Conservation (phyloP, 2,329 filamentous ascomycete genomes). For the Nothomitra cinnamomea region DNA sequence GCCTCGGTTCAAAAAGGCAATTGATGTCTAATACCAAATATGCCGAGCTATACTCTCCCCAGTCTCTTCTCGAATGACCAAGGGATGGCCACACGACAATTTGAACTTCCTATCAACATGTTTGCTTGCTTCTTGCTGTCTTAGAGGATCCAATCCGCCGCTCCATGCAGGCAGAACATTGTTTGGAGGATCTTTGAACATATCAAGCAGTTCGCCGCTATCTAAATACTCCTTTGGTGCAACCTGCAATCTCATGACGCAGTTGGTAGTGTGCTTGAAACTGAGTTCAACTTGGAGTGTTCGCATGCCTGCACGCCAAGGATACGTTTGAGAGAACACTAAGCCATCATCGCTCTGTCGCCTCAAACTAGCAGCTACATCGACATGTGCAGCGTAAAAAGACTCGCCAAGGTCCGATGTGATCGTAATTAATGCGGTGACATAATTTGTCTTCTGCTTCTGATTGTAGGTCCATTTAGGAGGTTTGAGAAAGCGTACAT, state of each 20-base stretch:
- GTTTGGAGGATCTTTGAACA: conserved; percentile 16
- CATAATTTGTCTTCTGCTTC: conserved; percentile 16
- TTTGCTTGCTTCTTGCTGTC: conserved; percentile 23
- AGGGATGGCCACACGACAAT: conserved; percentile 21
- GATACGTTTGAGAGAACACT: conserved; percentile 20
- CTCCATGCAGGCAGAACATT: conserved; percentile 42
- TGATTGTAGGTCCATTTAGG: conserved; percentile 21
- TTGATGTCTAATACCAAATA: conserved; percentile 36
- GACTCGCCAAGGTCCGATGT: conserved; percentile 53
- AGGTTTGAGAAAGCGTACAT: conserved; percentile 51
- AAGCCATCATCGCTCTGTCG: conserved; percentile 29
- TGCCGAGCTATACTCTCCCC: conserved; percentile 58
- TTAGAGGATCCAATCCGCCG: conserved; percentile 23
- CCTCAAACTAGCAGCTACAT: conserved; percentile 13
- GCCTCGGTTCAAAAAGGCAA: background rate
- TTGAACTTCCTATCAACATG: conserved; percentile 39
- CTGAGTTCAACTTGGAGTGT: background rate
- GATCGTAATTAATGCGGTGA: conserved; percentile 41
- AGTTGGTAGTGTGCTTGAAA: background rate
- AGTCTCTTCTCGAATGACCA: conserved; percentile 49
- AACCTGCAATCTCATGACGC: conserved; percentile 10
- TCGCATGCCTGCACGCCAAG: conserved; percentile 10
- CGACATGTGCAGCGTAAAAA: conserved; percentile 34
- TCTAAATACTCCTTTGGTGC: conserved; percentile 9
- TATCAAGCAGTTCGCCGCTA: background rate